Conservation (phyloP, 805 yeast genomes). For the Jamesozyma piceae region DNA sequence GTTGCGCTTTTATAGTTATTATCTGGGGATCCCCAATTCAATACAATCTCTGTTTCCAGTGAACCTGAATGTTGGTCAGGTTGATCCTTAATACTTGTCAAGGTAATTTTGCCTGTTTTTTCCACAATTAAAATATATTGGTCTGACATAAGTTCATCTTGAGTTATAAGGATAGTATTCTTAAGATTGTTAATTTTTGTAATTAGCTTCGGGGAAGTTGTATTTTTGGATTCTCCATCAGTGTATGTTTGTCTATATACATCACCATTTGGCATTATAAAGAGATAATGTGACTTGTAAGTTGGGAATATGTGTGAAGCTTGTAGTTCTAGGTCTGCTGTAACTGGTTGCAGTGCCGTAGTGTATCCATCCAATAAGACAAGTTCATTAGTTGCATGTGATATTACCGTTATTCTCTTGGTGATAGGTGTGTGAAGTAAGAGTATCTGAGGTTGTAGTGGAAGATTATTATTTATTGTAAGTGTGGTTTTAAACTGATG, state of each 20-base stretch:
- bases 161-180: slow-evolving; percentile 9
- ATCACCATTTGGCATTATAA: not conserved
- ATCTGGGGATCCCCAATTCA: not conserved
- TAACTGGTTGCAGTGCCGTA: not conserved
- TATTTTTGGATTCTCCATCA: too few relatives aligned
- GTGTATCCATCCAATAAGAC: not conserved
- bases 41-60: not conserved
- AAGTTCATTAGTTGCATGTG: not conserved
- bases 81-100: not conserved
- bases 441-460: not conserved
- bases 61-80: too few relatives aligned
- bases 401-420: not conserved
- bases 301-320: not conserved
- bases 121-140: slow-evolving; percentile 13
- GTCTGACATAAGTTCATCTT: slow-evolving; percentile 9
- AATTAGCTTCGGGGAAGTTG: not conserved
- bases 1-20: slow-evolving; percentile 2
- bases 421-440: not conserved
- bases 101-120: slow-evolving; percentile 9
- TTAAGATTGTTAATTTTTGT: not conserved
- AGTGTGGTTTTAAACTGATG: not conserved
- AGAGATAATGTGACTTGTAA: not conserved
- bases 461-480: not conserved
- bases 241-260: not conserved
- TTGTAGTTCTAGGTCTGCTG: not conserved